phyloP scores from a whole-genome alignment of 1,139 yeast genomes.

The Yueomyces sp. region DNA sequence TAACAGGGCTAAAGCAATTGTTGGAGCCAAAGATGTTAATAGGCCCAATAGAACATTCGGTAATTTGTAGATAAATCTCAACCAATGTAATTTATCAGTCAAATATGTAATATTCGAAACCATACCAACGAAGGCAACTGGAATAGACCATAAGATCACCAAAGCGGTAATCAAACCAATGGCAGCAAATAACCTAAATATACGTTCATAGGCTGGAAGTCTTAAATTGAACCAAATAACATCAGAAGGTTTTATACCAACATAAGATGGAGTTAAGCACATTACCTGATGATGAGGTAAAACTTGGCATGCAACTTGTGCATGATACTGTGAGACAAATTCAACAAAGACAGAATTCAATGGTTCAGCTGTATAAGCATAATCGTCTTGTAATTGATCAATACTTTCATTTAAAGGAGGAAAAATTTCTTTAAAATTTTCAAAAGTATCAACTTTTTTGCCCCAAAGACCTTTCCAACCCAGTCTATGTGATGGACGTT shows the following conservation, averaged over 20 bases:
- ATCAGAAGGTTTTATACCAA: constrained; percentile 69
- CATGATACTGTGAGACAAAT: constrained; percentile 76
- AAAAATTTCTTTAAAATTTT: constrained; percentile 53
- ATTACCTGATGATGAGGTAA: constrained; percentile 56
- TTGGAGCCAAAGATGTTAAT: constrained; percentile 78
- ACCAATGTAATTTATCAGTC: constrained; percentile 55
- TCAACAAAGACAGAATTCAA: constrained; percentile 69
- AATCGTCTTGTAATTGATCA: constrained; percentile 43
- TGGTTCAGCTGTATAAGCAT: constrained; percentile 30
- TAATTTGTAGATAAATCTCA: constrained; percentile 55
- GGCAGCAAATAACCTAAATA: constrained; percentile 48
- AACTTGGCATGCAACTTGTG: constrained; percentile 82
- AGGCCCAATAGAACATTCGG: constrained; percentile 63
- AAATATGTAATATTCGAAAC: constrained; percentile 72
- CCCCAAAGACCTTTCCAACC: constrained; percentile 48
- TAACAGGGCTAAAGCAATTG: constrained; percentile 65
- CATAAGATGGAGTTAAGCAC: constrained; percentile 46
- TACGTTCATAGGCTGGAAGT: constrained; percentile 74
- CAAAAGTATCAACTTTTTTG: constrained; percentile 73
- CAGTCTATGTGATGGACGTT: constrained; percentile 60
- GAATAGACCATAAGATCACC: constrained; percentile 83
- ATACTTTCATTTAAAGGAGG: constrained; percentile 60
- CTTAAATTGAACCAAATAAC: constrained; percentile 80
- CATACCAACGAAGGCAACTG: constrained; percentile 92
- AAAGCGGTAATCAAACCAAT: constrained; percentile 45